A percentile compares a stretch with the other conserved stretches of the same genome.
Conservation (phyloP, 192 early-diverging fungal genomes). For the Linnemannia exigua region DNA sequence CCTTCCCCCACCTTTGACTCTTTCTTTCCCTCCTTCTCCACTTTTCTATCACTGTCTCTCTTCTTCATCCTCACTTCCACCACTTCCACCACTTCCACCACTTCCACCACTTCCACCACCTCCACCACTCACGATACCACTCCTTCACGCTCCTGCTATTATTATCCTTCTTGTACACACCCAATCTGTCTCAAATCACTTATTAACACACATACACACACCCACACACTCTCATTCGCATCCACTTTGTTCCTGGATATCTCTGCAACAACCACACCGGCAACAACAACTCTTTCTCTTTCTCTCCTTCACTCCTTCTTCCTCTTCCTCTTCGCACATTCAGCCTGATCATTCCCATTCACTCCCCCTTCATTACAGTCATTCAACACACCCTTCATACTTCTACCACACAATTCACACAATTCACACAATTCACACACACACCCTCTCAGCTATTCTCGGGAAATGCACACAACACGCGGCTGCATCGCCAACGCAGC, state of each 20-base stretch:
- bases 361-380: neutral
- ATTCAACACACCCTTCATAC: neutral
- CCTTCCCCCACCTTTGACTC: neutral
- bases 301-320: neutral
- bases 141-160: neutral
- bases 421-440: neutral
- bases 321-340: too few species aligned
- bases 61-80: neutral
- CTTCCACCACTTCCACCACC: neutral
- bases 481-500: slow-evolving; percentile 18
- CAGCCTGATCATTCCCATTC: neutral
- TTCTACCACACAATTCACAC: neutral
- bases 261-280: too few species aligned
- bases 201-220: neutral
- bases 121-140: neutral
- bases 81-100: neutral
- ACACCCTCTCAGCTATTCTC: neutral
- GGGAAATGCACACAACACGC: slow-evolving; percentile 14
- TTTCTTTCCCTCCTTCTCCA: neutral
- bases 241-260: neutral
- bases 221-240: neutral
- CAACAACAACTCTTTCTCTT: neutral
- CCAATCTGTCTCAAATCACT: neutral
- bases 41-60: neutral
- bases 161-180: neutral